Base-by-base conservation (phyloP, 2,329 filamentous ascomycete genomes). In the Falciphora oryzae region DNA sequence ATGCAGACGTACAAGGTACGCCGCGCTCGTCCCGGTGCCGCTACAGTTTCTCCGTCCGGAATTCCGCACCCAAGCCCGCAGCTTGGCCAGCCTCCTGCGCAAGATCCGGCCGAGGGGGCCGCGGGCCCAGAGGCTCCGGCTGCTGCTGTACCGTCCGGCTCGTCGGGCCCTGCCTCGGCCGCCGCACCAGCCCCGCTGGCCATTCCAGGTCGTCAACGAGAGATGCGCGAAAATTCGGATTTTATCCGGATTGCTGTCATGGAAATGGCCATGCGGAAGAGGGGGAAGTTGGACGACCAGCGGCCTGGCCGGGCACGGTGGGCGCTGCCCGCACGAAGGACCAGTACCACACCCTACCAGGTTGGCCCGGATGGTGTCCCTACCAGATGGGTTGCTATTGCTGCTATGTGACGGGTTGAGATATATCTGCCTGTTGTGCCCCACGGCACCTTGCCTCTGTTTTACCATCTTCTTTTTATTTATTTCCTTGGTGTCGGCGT, bases 241-340 rank as follows among this genome's bases (percentile, higher is more conserved):
- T 90, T 90, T 71, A 89, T 90, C 71, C 84, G 87, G 69, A 84
- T 90, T 64, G 87, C 87, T 50, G 87, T 90, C 62, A 85, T 90
- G 82, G 87, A 90, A 71, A 89, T 90, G 83, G 83, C 87, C 16
- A 90, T 90, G 87, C 84, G 87, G 65, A 85, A 83, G 70, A 79
- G 79, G 58, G 87, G 87, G 69, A 90, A 90, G 73, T 78, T 90
- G 63, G 86, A 88, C 69, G 85, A 87, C 69, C 83, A 86, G 68
- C 83, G 83, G 64, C 85, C 87, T n/a, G 87, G 87, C 32, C 82
- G 87, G 61, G 87, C 87, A n/a, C 82, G 85, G 60, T 88, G 87
- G 82, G 83, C 86, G 10, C 78, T 90, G n/a, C 87, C 88, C 13
- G 85, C 87, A n/a, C 80, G 87, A 67, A 85, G 85, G 72, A 75